A percentile compares a stretch with the other conserved stretches of the same genome.
Evolutionary conservation across 345 rosid species (phyloP).

Genomic region (Salix dunnii): DNA sequence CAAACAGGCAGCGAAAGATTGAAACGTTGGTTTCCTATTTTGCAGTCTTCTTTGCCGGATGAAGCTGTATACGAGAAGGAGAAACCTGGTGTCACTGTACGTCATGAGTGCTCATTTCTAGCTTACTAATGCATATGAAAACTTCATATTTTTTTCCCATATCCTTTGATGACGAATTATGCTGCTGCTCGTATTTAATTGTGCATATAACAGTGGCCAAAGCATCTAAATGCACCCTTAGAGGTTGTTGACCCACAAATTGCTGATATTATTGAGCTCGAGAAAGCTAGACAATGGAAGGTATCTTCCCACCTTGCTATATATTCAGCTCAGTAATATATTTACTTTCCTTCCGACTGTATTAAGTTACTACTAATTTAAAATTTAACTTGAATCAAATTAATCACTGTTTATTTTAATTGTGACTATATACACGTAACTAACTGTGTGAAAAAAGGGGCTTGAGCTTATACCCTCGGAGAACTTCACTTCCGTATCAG

Average conservation of each 20-base stretch:
- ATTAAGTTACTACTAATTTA: not conserved
- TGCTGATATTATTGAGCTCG: conserved; percentile 91
- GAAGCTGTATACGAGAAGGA: conserved; percentile 91
- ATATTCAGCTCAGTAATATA: not conserved
- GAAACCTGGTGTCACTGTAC: conserved; percentile 64
- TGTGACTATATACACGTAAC: not conserved
- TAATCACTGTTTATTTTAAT: not conserved
- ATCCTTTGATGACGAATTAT: not conserved
- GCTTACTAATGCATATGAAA: not conserved
- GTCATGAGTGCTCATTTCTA: not conserved
- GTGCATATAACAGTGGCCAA: conserved; percentile 67
- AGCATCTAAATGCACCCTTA: conserved; percentile 86
- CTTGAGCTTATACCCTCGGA: conserved; percentile 97
- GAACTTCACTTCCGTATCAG: conserved; percentile 96
- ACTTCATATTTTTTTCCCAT: not conserved
- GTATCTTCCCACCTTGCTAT: conserved; percentile 25
- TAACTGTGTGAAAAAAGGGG: conserved; percentile 42
- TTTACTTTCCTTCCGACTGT: not conserved
- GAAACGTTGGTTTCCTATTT: not conserved
- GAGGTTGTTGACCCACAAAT: conserved; percentile 93
- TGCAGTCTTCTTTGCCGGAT: conserved; percentile 84
- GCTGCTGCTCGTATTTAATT: not conserved
- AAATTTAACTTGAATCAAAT: not conserved
- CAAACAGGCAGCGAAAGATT: not conserved
- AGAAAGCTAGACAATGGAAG: conserved; percentile 99